phyloP scores from a whole-genome alignment of 805 yeast species.

The Dipodascus albidus region DNA sequence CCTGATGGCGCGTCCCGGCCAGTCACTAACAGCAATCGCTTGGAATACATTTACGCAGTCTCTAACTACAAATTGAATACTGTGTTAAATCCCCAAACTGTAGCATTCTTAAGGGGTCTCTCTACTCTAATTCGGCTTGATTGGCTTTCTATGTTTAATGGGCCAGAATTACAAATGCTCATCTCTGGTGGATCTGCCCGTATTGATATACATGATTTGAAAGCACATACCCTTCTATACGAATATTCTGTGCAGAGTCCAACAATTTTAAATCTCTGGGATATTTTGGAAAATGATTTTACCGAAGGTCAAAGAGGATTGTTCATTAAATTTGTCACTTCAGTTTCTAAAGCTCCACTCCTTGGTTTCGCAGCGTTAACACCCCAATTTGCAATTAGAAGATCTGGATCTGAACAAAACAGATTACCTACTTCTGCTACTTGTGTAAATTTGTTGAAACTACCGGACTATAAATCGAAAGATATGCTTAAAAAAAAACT shows the following conservation, averaged over 20 bases:
- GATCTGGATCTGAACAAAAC: constrained; percentile 42
- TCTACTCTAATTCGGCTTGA: constrained; percentile 51
- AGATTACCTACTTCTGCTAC: constrained; percentile 89
- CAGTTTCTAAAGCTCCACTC: constrained; percentile 85
- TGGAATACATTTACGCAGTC: constrained; percentile 64
- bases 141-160: constrained; percentile 81
- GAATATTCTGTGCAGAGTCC: constrained; percentile 40
- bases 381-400: constrained; percentile 74
- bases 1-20: constrained; percentile 44
- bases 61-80: constrained; percentile 71
- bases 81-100: constrained; percentile 45
- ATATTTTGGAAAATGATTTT: constrained; percentile 56
- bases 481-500: constrained; percentile 47
- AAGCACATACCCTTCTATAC: constrained; percentile 48
- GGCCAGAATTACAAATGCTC: constrained; percentile 72
- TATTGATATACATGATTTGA: constrained; percentile 62
- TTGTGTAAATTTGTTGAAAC: constrained; percentile 74
- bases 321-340: constrained; percentile 79
- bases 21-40: constrained; percentile 50
- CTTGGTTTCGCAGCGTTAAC: constrained; percentile 65
- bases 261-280: constrained; percentile 66
- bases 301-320: constrained; percentile 44
- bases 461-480: constrained; percentile 72
- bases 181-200: constrained; percentile 68
- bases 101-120: constrained; percentile 59